These are phyloP conservation scores for Pythium diclinum DNA, from an alignment of 352 stramenopile genomes.

Conservation along the genomic window DNA sequence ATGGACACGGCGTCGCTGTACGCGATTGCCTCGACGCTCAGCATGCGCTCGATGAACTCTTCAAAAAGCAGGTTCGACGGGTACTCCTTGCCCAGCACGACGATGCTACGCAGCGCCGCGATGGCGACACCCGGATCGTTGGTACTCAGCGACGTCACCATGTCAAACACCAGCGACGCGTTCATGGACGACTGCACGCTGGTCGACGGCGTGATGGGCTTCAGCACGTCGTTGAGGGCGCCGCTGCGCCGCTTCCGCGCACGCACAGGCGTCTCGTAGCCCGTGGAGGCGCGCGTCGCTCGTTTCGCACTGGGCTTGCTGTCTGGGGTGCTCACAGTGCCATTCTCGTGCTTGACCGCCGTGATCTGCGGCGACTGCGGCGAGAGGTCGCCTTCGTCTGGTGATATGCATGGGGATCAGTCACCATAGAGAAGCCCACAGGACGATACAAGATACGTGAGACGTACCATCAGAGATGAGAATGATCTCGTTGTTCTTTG, in stretches of 20 bases:
- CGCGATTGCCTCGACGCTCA: slow-evolving; percentile 61
- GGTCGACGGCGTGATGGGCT: slow-evolving; percentile 62
- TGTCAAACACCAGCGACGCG: slow-evolving; percentile 74
- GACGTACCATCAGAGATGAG: not conserved
- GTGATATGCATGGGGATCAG: not conserved
- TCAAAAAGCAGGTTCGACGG: slow-evolving; percentile 76
- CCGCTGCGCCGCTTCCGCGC: slow-evolving; percentile 39
- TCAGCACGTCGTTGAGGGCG: slow-evolving; percentile 27
- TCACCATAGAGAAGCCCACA: not conserved
- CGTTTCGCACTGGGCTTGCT: not conserved
- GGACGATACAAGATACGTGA: not conserved
- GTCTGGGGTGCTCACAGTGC: not conserved
- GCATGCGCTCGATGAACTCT: slow-evolving; percentile 78
- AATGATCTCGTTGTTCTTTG: slow-evolving; percentile 2
- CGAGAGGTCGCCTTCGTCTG: not conserved
- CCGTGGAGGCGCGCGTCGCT: not conserved
- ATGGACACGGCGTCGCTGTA: slow-evolving; percentile 75
- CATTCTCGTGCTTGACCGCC: not conserved
- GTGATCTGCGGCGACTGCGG: not conserved
- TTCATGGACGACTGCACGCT: slow-evolving; percentile 73
- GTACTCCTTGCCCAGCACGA: slow-evolving; percentile 83
- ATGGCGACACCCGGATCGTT: slow-evolving; percentile 80
- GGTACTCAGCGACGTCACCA: slow-evolving; percentile 80
- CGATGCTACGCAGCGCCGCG: slow-evolving; percentile 68
- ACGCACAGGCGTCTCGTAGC: slow-evolving; percentile 15